Evolutionary conservation across 371 early-diverging fungal genomes (phyloP), one percentile per base, ranked within the genome.

Genomic region (Parasitella parasitica): DNA sequence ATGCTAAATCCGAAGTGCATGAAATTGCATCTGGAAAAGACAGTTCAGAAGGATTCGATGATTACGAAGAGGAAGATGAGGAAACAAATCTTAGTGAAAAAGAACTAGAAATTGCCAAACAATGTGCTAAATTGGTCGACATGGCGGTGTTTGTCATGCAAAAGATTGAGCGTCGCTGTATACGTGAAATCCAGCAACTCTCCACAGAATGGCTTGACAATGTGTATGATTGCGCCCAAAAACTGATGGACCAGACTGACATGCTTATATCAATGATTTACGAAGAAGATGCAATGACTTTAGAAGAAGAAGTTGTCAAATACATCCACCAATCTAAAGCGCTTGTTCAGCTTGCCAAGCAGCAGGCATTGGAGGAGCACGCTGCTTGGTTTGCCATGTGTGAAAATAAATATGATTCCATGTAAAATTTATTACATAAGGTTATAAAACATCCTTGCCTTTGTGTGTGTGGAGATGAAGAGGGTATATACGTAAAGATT

Each of bases 381-480:
- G 59, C 61, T 16, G 71, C 59, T 41, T 78, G 79, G 79, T 78
- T 78, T 59, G 62, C 73, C 48, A 76, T 75, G 61, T 70, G 69
- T 41, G 55, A 57, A 57, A 68, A 72, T 43, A 67, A 64, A 57
- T 68, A 68, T 52, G 69, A 63, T 16, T 50, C 69, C 34, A 63
- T 68, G 69, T 58, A 54, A 59, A 52, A 52, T n/a, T 28, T n/a
- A 38, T 15, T 38, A 38, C 38, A 38, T 5, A 2, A 38, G 30
- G 13, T 4, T 38, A 38, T 13, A n/a, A n/a, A 24, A 22, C 4
- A 20, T 20, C 7, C 20, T 48, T 48, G 2, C 3, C 15, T 48
- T 48, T 48, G 22, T 48, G 6, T 2, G 48, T 16, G 22, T 26
- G 11, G 3, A 49, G 8, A 49, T 27, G 38, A 37, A 16, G 38